Conservation (phyloP, 805 yeast species). For the Lipomyces lipofer region DNA sequence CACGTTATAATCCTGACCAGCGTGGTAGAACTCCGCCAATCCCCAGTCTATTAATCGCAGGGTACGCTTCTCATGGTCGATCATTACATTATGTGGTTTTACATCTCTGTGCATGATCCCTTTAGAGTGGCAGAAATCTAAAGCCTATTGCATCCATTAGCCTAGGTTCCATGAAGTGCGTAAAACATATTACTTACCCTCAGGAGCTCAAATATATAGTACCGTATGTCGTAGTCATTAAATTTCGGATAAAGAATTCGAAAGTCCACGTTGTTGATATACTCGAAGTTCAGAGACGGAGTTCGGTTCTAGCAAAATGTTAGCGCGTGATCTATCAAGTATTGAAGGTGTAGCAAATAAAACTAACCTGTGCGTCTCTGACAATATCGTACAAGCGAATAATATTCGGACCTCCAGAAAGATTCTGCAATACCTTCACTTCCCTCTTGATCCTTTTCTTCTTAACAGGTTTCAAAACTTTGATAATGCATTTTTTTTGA, state of each 20-base stretch:
- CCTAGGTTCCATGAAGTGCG: background rate
- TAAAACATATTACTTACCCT: conserved; percentile 37
- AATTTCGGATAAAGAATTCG: conserved; percentile 78
- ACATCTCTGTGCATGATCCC: conserved; percentile 96
- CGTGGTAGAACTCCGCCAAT: conserved; percentile 88
- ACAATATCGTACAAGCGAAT: conserved; percentile 77
- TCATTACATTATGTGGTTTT: conserved; percentile 94
- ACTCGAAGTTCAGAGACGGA: conserved; percentile 85
- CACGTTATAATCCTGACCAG: conserved; percentile 85
- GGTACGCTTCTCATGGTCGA: conserved; percentile 69
- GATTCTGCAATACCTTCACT: conserved; percentile 79
- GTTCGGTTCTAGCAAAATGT: conserved; percentile 52
- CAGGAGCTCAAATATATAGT: conserved; percentile 76
- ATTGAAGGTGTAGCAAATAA: background rate
- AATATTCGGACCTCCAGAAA: conserved; percentile 82
- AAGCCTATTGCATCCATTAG: conserved; percentile 47
- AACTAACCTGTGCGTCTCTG: conserved; percentile 59
- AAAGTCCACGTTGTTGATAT: conserved; percentile 79
- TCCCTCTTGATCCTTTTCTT: conserved; percentile 89
- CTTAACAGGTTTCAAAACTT: conserved; percentile 89
- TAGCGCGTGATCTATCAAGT: background rate
- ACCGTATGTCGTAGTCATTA: conserved; percentile 72
- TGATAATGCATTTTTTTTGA: conserved; percentile 71
- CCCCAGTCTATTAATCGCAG: conserved; percentile 94
- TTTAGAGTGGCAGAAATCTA: conserved; percentile 89